Evolutionary conservation across 352 stramenopile genomes (phyloP).

Genomic region (Phytopythium vexans): DNA sequence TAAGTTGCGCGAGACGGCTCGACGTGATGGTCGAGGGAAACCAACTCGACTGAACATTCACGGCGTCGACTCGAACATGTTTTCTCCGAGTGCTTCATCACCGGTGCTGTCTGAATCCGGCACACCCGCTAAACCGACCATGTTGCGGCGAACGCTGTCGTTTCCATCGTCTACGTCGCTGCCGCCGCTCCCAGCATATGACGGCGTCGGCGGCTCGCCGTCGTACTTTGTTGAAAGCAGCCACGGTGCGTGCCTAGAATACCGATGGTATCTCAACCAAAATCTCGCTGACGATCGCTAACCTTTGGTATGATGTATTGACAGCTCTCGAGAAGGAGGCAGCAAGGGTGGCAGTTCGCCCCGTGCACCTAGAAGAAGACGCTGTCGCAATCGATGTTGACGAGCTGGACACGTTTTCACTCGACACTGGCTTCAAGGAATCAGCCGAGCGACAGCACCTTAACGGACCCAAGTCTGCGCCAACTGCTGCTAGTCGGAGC

Average conservation of each 20-base stretch:
- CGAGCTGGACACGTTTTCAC: slow-evolving; percentile 26
- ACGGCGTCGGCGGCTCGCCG: slow-evolving; percentile 73
- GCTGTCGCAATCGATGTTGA: neutral
- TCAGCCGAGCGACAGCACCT: neutral
- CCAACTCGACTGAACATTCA: neutral
- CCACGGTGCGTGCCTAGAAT: slow-evolving; percentile 16
- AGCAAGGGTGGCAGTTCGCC: neutral
- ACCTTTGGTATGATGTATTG: too few relatives aligned
- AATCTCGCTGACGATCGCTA: neutral
- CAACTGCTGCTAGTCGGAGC: neutral
- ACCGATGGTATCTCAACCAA: neutral
- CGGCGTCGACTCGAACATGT: slow-evolving; percentile 1
- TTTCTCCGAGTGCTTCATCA: neutral
- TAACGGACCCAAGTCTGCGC: neutral
- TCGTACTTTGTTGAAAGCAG: slow-evolving; percentile 70
- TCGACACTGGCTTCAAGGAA: slow-evolving; percentile 13
- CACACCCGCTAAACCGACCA: neutral
- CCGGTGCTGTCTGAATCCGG: neutral
- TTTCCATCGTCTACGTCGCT: slow-evolving; percentile 22
- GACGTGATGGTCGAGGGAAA: neutral
- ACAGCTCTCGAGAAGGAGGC: neutral
- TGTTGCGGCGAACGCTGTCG: slow-evolving; percentile 1
- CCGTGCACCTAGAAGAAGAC: slow-evolving; percentile 5
- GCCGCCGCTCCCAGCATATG: slow-evolving; percentile 74
- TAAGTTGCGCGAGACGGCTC: neutral